Evolutionary conservation across 345 rosid species (phyloP).

Genomic region (Passiflora organensis): DNA sequence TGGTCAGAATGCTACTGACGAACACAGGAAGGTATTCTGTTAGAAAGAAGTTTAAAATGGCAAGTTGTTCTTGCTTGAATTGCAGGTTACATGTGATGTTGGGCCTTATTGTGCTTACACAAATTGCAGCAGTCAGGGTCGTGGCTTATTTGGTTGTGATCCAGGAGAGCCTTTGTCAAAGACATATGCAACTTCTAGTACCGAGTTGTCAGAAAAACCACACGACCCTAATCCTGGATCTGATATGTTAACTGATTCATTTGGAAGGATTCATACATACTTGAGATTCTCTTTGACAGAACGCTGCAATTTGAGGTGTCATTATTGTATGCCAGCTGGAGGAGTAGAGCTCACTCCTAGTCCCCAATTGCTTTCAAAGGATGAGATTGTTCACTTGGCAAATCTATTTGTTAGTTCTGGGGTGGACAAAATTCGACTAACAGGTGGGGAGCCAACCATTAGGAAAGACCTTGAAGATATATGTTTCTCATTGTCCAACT

Average conservation of each 20-base stretch:
- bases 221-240: constrained; percentile 33
- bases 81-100: constrained; percentile 17
- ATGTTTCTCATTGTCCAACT: constrained; percentile 56
- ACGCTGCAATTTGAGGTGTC: constrained; percentile 91
- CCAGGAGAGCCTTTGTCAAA: constrained; percentile 2
- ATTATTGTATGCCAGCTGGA: constrained; percentile 90
- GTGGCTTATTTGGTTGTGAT: neutral
- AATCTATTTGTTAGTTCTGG: constrained; percentile 76
- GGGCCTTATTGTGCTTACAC: constrained; percentile 5
- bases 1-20: neutral
- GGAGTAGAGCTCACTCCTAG: constrained; percentile 80
- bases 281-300: constrained; percentile 89
- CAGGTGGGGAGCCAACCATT: constrained; percentile 93
- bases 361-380: constrained; percentile 51
- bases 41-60: neutral
- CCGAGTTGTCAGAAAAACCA: constrained; percentile 37
- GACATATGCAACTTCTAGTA: constrained; percentile 37
- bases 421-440: constrained; percentile 79
- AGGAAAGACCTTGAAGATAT: constrained; percentile 79
- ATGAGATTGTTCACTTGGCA: constrained; percentile 70
- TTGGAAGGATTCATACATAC: constrained; percentile 85
- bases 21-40: neutral
- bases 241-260: constrained; percentile 80
- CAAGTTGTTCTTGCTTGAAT: neutral
- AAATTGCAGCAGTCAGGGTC: neutral